Conservation (phyloP, 495 filamentous ascomycete genomes). For the Parachaetomium inaequale region DNA sequence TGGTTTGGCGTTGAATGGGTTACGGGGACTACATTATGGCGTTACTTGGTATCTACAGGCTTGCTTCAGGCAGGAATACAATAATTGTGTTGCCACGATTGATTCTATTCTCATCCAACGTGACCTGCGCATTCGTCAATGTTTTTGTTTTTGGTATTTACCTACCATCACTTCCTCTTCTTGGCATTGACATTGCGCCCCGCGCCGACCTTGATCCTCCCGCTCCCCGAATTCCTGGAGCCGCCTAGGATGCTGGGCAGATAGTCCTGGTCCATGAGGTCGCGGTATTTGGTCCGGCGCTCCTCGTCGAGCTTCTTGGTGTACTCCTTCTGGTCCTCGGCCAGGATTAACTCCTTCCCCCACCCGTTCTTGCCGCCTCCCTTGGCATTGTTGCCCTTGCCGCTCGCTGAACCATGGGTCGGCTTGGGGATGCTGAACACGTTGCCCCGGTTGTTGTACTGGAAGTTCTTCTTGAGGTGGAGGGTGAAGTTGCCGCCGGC, state of each 20-base stretch:
- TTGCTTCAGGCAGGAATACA: conserved; percentile 8
- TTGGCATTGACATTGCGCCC: conserved; percentile 85
- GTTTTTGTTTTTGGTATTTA: background rate
- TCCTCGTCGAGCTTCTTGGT: conserved; percentile 57
- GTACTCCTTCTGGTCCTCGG: conserved; percentile 97
- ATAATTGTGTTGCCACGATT: background rate
- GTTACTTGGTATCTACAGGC: conserved; percentile 11
- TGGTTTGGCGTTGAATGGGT: conserved; percentile 15
- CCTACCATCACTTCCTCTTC: conserved; percentile 32
- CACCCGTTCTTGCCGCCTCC: conserved; percentile 85
- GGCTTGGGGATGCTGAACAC: conserved; percentile 89
- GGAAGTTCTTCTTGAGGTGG: conserved; percentile 91
- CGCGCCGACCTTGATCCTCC: conserved; percentile 75
- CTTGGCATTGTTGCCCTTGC: conserved; percentile 57
- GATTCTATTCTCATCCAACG: background rate
- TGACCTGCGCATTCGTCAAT: background rate
- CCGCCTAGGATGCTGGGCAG: conserved; percentile 83
- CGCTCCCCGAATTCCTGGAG: conserved; percentile 58
- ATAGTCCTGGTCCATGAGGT: conserved; percentile 94
- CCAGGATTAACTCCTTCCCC: conserved; percentile 74
- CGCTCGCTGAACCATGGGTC: conserved; percentile 71
- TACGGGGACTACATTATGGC: conserved; percentile 7
- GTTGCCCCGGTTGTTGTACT: conserved; percentile 91
- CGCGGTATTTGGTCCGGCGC: conserved; percentile 64
- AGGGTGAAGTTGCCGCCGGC: conserved; percentile 75